phyloP scores from a whole-genome alignment of 257 asterid genomes.

The Solanum appendiculatum region DNA sequence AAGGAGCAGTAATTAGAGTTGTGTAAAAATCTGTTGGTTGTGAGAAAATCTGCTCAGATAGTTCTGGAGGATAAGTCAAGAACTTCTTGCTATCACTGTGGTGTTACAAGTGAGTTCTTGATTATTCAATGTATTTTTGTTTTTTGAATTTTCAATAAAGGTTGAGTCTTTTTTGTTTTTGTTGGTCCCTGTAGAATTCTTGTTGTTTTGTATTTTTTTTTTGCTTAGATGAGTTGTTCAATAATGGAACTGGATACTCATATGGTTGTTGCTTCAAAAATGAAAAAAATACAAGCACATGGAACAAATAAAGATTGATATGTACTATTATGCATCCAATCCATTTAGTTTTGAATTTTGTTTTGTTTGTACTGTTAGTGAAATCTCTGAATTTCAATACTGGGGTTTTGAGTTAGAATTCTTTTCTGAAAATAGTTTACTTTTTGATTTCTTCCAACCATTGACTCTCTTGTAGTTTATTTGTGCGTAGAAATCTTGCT shows the following conservation, averaged over 20 bases:
- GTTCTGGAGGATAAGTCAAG: too few species aligned
- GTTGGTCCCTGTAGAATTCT: conserved; percentile 3
- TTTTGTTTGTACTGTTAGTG: neutral
- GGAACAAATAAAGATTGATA: conserved; percentile 18
- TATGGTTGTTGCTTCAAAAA: conserved; percentile 17
- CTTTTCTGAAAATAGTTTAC: neutral
- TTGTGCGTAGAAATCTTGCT: neutral
- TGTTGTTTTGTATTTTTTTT: conserved; percentile 4
- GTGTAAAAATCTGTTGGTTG: too few species aligned
- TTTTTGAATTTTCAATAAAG: neutral
- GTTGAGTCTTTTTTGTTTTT: conserved; percentile 12
- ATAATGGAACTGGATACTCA: conserved; percentile 10
- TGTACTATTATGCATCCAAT: neutral
- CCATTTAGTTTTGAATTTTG: neutral
- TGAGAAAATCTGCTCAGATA: too few species aligned
- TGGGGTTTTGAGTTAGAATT: neutral
- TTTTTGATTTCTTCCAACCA: neutral
- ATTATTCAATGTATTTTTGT: conserved; percentile 1
- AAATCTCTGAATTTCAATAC: conserved; percentile 3
- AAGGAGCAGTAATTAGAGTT: too few species aligned
- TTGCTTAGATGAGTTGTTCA: conserved; percentile 22
- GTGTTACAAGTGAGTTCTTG: conserved; percentile 93
- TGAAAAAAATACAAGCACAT: conserved; percentile 14
- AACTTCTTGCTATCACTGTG: conserved; percentile 96
- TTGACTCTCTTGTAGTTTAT: conserved; percentile 6